phyloP scores from a whole-genome alignment of 2,329 filamentous ascomycete species.

The Colletotrichum karsti region DNA sequence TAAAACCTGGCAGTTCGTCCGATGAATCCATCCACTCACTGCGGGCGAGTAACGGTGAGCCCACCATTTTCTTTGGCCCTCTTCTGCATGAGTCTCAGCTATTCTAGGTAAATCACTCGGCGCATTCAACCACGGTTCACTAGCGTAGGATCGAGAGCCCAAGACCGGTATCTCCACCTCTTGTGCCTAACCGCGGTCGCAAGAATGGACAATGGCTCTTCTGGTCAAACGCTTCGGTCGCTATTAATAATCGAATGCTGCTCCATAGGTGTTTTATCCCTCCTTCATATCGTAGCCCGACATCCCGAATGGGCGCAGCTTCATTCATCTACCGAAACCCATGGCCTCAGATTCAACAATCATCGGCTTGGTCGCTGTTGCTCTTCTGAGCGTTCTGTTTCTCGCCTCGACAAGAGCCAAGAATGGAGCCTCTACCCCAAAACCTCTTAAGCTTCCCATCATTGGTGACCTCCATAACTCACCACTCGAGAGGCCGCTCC shows the following conservation, averaged over 20 bases:
- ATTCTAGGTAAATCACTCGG: background rate
- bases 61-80: background rate
- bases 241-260: background rate
- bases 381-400: background rate
- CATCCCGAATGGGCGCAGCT: no score
- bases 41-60: background rate
- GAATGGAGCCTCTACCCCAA: background rate
- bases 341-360: background rate
- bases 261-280: background rate
- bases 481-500: constrained; percentile 29
- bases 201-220: background rate
- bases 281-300: background rate
- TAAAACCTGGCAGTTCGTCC: background rate
- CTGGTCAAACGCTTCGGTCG: background rate
- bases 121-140: background rate
- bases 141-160: background rate
- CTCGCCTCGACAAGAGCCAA: background rate
- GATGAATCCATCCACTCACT: background rate
- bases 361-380: background rate
- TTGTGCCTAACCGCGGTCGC: background rate
- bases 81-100: background rate
- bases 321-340: background rate
- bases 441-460: constrained; percentile 28
- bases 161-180: background rate
- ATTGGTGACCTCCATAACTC: constrained; percentile 33